Evolutionary conservation across 176 grass and related monocot genomes (phyloP), one percentile per base, ranked within the genome.

Genomic region (bread wheat (Triticum aestivum)): DNA sequence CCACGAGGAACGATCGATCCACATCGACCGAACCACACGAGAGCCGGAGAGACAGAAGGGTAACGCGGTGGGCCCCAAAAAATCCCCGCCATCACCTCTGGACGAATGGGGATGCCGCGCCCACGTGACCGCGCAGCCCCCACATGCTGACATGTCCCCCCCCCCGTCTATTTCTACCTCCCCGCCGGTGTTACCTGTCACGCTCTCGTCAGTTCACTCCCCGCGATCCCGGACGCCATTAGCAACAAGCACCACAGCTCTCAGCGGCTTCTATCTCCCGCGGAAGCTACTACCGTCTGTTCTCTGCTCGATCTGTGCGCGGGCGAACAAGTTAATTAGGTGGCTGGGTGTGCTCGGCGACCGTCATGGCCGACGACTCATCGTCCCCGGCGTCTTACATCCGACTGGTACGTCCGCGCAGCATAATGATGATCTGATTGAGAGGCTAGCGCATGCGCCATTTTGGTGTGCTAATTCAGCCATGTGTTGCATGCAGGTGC

Each of bases 301-400:
- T 24, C 80, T 9, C 80, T 59, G 29, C 15, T 65, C 32, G 10
- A 27, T 42, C 39, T 49, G 39, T 4, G 17, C 26, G 73, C 47
- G 30, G 30, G 33, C 17, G 9, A 20, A 30, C 34, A 7, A 38
- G 15, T 29, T 5, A 69, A 26, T 27, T 35, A 15, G 41, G 14
- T 29, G 8, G 49, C 12, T 20, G 13, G 11, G 24, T 13, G 38
- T 26, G 71, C 11, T 41, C 1, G 20, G 8, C 37, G 34, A 23
- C 35, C 9, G 70, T 80, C 79, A 91, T 94, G 92, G 86, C 79
- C 51, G 88, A 58, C 74, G 82, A 65, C 41, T 78, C 78, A 15
- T 88, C 91, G 37, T 80, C 91, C 29, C 82, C 93, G 15, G 88
- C 93, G 21, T 95, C 91, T 11, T 95, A 95, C 78, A 93, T 95